These are phyloP conservation scores for Trichoderma sp. DNA, from an alignment of 2,329 filamentous ascomycete genomes.

Conservation along the genomic window DNA sequence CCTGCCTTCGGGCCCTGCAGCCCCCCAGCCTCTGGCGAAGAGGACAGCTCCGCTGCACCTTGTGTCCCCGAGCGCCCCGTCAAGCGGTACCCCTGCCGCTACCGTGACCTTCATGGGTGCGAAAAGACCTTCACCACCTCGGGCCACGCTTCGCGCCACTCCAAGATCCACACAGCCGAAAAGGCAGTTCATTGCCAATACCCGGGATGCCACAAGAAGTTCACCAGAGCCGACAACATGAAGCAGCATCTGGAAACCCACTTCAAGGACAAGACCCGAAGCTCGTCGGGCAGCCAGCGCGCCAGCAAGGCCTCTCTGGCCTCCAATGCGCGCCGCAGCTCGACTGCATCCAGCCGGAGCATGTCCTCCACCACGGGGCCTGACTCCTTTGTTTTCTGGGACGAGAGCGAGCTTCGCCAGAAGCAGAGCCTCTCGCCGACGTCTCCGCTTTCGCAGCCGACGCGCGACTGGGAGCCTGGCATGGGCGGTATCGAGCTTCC, in stretches of 20 bases:
- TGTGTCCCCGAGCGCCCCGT: slow-evolving; percentile 50
- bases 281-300: slow-evolving; percentile 43
- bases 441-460: slow-evolving; percentile 38
- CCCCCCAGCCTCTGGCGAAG: slow-evolving; percentile 55
- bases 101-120: slow-evolving; percentile 70
- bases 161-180: slow-evolving; percentile 81
- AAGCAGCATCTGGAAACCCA: slow-evolving; percentile 82
- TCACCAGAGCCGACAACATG: slow-evolving; percentile 84
- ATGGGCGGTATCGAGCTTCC: slow-evolving; percentile 50
- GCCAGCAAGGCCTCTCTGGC: slow-evolving; percentile 40
- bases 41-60: slow-evolving; percentile 48
- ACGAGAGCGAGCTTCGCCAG: slow-evolving; percentile 42
- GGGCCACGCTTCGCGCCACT: slow-evolving; percentile 80
- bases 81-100: slow-evolving; percentile 75
- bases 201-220: slow-evolving; percentile 74
- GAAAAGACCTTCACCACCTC: slow-evolving; percentile 82
- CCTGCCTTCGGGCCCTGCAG: slow-evolving; percentile 48
- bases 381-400: slow-evolving; percentile 42
- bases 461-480: slow-evolving; percentile 51
- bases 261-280: slow-evolving; percentile 62
- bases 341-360: slow-evolving; percentile 39
- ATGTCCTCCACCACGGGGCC: slow-evolving; percentile 37
- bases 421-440: slow-evolving; percentile 43
- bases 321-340: slow-evolving; percentile 40
- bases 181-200: slow-evolving; percentile 72